phyloP scores from a whole-genome alignment of 2,329 filamentous ascomycete genomes.

The Parastagonospora nodorum region DNA sequence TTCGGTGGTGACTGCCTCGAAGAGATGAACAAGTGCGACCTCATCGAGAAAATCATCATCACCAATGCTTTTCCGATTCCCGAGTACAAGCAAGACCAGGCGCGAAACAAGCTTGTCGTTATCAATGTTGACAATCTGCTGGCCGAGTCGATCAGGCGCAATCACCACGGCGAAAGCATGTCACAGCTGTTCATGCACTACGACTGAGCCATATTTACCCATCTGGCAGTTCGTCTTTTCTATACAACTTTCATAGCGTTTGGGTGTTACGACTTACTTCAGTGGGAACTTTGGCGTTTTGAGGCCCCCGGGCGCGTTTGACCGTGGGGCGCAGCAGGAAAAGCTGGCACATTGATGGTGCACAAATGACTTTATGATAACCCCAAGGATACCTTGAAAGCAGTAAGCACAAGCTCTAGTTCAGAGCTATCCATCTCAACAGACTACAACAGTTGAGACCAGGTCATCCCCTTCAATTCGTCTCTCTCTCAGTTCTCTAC shows the following conservation, averaged over 20 bases:
- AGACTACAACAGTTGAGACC: neutral
- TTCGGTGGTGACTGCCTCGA: conserved; percentile 89
- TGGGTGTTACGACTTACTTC: neutral
- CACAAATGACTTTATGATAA: neutral
- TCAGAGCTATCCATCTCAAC: neutral
- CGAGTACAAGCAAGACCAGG: conserved; percentile 70
- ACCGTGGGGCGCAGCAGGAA: neutral
- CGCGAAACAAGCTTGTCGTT: conserved; percentile 78
- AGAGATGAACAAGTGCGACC: conserved; percentile 88
- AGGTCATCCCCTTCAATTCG: neutral
- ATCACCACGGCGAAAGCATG: conserved; percentile 92
- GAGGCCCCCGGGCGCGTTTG: neutral
- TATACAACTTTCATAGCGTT: conserved; percentile 15
- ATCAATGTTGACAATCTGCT: conserved; percentile 88
- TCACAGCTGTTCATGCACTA: conserved; percentile 56
- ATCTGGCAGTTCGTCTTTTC: neutral
- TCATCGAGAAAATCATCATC: conserved; percentile 91
- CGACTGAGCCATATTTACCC: conserved; percentile 25
- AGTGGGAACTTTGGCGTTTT: neutral
- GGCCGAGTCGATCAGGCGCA: conserved; percentile 89
- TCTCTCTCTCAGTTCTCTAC: neutral
- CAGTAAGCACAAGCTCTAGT: neutral
- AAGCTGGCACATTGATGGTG: neutral
- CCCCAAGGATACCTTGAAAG: neutral
- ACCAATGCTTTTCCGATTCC: conserved; percentile 97